phyloP scores from a whole-genome alignment of 1,284 basidiomycete species.

The Ceratobasidium sp. region DNA sequence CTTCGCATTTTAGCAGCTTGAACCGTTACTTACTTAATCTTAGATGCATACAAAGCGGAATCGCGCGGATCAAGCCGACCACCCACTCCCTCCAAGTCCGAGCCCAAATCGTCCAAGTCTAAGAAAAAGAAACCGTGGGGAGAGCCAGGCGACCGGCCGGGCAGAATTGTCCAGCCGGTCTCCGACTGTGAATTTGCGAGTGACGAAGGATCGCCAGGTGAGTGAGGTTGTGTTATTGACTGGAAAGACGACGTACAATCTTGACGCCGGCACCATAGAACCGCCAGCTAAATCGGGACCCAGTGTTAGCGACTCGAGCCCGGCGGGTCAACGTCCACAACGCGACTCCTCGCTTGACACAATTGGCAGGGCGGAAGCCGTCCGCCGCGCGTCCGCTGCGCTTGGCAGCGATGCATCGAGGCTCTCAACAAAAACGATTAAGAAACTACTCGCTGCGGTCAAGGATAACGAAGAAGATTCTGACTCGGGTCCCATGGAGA shows the following conservation, averaged over 20 bases:
- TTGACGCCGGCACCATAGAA: no score
- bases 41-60: constrained; percentile 26
- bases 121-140: neutral
- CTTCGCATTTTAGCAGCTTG: neutral
- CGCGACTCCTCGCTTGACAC: no score
- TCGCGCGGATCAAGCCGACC: constrained; percentile 9
- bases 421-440: neutral
- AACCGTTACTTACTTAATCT: neutral
- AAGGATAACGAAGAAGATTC: neutral
- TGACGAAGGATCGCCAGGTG: neutral
- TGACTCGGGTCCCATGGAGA: constrained; percentile 2
- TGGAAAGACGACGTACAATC: no score
- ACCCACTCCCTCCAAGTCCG: constrained; percentile 3
- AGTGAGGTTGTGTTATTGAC: no score
- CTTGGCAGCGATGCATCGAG: constrained; percentile 1
- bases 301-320: no score
- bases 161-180: constrained; percentile 2
- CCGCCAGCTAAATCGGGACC: no score
- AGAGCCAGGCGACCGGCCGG: neutral
- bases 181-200: neutral
- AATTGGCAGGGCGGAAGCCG: neutral
- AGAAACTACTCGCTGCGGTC: neutral
- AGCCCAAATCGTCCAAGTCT: no score
- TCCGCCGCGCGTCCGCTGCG: neutral
- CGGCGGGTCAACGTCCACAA: no score